Evolutionary conservation across 176 grass and related monocot genomes (phyloP).

Genomic region (Canna indica): DNA sequence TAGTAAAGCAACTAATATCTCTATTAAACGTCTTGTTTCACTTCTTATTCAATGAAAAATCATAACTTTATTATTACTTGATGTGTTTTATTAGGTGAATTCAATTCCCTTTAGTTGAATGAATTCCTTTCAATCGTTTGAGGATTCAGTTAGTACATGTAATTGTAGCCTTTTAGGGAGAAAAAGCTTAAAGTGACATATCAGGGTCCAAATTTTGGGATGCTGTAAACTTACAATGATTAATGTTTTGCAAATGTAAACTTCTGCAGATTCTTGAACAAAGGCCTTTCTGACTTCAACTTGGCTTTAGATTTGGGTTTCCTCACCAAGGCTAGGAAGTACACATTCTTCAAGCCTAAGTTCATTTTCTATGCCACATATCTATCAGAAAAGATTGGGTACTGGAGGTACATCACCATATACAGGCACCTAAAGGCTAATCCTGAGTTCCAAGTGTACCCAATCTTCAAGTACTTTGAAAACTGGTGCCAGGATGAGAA

Average conservation of each 20-base stretch:
- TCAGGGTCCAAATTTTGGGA: too few relatives aligned
- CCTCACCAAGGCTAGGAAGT: slow-evolving; percentile 96
- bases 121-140: too few relatives aligned
- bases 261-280: slow-evolving; percentile 77
- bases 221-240: too few relatives aligned
- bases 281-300: slow-evolving; percentile 97
- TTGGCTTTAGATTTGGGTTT: slow-evolving; percentile 85
- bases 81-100: slow-evolving; percentile 1
- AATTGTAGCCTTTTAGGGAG: too few relatives aligned
- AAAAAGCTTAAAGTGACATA: too few relatives aligned
- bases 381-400: slow-evolving; percentile 92
- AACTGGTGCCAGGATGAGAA: slow-evolving; percentile 99
- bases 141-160: too few relatives aligned
- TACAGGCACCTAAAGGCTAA: slow-evolving; percentile 81
- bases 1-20: slow-evolving; percentile 5
- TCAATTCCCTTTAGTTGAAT: too few relatives aligned
- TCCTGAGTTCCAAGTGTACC: slow-evolving; percentile 82
- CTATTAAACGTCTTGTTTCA: not conserved
- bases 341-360: slow-evolving; percentile 98
- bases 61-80: not conserved
- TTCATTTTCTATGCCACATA: slow-evolving; percentile 99
- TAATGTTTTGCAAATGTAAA: not conserved
- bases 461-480: slow-evolving; percentile 99
- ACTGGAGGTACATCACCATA: slow-evolving; percentile 99
- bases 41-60: not conserved